phyloP scores from a whole-genome alignment of 2,329 filamentous ascomycete genomes.

The Knufia fluminis region DNA sequence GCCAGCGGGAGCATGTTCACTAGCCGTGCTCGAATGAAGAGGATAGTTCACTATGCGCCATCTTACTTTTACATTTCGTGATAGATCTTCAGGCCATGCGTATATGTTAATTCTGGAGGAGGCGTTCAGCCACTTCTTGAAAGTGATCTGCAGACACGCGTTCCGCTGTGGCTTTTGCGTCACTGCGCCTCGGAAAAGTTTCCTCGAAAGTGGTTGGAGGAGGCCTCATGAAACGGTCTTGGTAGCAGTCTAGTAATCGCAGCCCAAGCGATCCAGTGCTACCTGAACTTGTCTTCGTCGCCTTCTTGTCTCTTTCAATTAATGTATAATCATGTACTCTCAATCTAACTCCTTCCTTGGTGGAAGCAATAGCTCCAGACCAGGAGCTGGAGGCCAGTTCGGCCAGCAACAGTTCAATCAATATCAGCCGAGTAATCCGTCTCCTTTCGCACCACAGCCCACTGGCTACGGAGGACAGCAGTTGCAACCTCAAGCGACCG shows the following conservation, averaged over 20 bases:
- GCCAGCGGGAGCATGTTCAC: too few relatives aligned
- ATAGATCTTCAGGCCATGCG: too few relatives aligned
- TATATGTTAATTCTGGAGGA: neutral
- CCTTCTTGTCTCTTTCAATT: slow-evolving; percentile 20
- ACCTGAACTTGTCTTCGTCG: neutral
- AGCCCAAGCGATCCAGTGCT: neutral
- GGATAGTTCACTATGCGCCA: too few relatives aligned
- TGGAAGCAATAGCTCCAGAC: slow-evolving; percentile 65
- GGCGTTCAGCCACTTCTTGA: too few relatives aligned
- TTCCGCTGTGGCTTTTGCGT: neutral
- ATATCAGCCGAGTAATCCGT: slow-evolving; percentile 46
- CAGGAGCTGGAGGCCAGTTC: slow-evolving; percentile 52
- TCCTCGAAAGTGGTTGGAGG: neutral
- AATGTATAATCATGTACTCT: slow-evolving; percentile 63
- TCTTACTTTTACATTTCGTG: too few relatives aligned
- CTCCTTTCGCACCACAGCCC: slow-evolving; percentile 46
- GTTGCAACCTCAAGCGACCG: slow-evolving; percentile 60
- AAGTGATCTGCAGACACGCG: neutral
- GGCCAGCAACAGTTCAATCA: slow-evolving; percentile 44
- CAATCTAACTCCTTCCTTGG: slow-evolving; percentile 80
- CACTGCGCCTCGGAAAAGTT: neutral
- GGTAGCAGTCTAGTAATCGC: neutral
- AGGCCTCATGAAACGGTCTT: neutral
- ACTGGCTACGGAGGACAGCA: slow-evolving; percentile 45
- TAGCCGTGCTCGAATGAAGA: too few relatives aligned